Base-by-base conservation (phyloP, 2,329 filamentous ascomycete species). In the Talaromyces pinophilus region DNA sequence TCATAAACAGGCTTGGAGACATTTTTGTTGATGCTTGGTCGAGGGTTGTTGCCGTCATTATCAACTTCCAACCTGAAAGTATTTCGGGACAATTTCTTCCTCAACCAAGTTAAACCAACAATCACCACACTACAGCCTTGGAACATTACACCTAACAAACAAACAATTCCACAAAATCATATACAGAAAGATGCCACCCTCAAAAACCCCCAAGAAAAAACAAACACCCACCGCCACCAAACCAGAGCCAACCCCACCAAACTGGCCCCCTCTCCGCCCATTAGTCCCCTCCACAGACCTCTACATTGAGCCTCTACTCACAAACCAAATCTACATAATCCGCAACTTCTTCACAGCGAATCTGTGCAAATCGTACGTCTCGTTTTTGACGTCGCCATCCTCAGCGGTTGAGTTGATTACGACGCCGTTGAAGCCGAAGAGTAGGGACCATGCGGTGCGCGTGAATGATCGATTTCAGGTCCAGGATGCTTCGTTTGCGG, bases 381-480 rank as follows among this genome's bases (percentile, higher is more conserved):
- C 86, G 0, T 95, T 94, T 72, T 85, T 96, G 0, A 82, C 85
- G 10, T 86, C 85, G 0, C n/a, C 65, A 2, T 19, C 64, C 0
- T 57, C 62, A 8, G 62, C 33, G 5, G 79, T 96, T 2, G 88
- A 92, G 0, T 80, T 96, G 55, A 85, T 85, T 54, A 96, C 92
- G 0, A 96, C 92, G 0, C 92, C 92, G 0, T 88, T 87, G 0
- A 88, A 87, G 68, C 92, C 92, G 1, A 94, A 91, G 76, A 65
- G 59, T 42, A 88, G 87, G 68, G 92, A 91, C 59, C 89, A 95
- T 64, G 93, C 93, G 1, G 85, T 92, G 7, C 85, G 94, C 42
- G 91, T 97, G 57, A 97, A 97, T 76, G 94, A 97, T 76, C 88
- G 94, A 11, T 96, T 90, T 72, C 92, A 96, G 79, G 82, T 96